Conservation (phyloP, 306 rosid genomes). For the Citrullus mucosospermus region DNA sequence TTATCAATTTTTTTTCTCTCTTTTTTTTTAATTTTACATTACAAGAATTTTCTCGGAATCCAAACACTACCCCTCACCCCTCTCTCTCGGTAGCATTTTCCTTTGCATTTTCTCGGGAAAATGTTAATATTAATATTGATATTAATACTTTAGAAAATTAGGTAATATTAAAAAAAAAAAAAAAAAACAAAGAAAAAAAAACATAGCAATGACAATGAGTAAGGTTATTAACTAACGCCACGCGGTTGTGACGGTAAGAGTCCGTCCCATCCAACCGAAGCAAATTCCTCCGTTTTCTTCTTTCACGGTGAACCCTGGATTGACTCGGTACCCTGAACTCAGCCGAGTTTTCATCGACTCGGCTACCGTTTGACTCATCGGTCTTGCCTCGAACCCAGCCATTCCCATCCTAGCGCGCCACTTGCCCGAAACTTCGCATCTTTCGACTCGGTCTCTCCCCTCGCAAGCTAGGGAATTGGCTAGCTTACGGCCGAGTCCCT, state of each 20-base stretch:
- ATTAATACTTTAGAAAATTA: conserved; percentile 10
- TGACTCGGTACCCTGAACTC: conserved; percentile 19
- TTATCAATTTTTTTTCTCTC: not conserved
- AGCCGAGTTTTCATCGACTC: conserved; percentile 33
- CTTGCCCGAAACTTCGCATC: conserved; percentile 88
- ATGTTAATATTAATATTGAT: conserved; percentile 23
- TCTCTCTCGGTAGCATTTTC: conserved; percentile 15
- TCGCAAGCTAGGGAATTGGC: conserved; percentile 67
- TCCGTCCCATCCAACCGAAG: conserved; percentile 79
- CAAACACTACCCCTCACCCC: conserved; percentile 27
- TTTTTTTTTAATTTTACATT: not conserved
- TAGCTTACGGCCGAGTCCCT: conserved; percentile 49
- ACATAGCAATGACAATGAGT: conserved; percentile 10
- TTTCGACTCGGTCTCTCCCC: conserved; percentile 78
- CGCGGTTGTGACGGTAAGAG: conserved; percentile 84
- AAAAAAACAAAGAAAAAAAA: not conserved
- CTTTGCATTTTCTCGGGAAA: conserved; percentile 53
- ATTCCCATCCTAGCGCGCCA: conserved; percentile 92
- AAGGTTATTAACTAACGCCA: conserved; percentile 63
- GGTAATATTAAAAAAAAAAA: not conserved
- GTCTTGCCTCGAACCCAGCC: conserved; percentile 71
- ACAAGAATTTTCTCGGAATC: conserved; percentile 26
- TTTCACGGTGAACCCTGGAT: conserved; percentile 45
- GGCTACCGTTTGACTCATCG: conserved; percentile 43
- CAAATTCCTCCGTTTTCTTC: conserved; percentile 72